phyloP scores from a whole-genome alignment of 768 basidiomycete species.

The Termitomyces sp. region DNA sequence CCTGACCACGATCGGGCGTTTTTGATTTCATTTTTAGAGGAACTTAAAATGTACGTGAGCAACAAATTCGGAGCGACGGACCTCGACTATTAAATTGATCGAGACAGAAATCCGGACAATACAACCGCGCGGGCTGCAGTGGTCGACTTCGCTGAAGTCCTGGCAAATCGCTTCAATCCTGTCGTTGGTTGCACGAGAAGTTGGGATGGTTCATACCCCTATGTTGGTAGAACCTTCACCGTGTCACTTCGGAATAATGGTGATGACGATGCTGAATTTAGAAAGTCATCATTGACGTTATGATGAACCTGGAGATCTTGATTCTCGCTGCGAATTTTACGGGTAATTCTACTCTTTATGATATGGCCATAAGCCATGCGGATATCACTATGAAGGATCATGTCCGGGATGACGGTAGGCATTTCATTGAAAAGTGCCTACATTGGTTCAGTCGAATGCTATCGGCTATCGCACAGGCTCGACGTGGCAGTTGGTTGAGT shows the following conservation, averaged over 20 bases:
- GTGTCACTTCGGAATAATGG: not conserved
- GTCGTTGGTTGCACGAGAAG: conserved; percentile 66
- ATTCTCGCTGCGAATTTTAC: conserved; percentile 54
- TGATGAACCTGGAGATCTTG: conserved; percentile 76
- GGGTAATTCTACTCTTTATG: conserved; percentile 48
- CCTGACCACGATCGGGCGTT: conserved; percentile 71
- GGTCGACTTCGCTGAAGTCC: conserved; percentile 48
- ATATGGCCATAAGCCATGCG: conserved; percentile 61
- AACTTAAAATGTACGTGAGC: conserved; percentile 48
- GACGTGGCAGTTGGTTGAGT: conserved; percentile 61
- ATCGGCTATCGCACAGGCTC: conserved; percentile 25
- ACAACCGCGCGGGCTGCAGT: conserved; percentile 49
- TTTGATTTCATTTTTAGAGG: conserved; percentile 61
- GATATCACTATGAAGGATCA: conserved; percentile 65
- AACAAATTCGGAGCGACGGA: not conserved
- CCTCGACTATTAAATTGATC: not conserved
- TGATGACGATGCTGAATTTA: not conserved
- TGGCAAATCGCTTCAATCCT: conserved; percentile 54
- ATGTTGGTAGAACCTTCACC: conserved; percentile 26
- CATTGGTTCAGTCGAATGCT: too few species aligned
- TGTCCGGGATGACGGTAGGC: conserved; percentile 52
- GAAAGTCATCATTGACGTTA: conserved; percentile 72
- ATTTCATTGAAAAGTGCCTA: not conserved
- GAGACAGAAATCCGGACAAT: conserved; percentile 50
- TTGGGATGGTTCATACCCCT: conserved; percentile 56